Conservation (phyloP, 2,329 filamentous ascomycete species). For the Neonectria neomacrospora region DNA sequence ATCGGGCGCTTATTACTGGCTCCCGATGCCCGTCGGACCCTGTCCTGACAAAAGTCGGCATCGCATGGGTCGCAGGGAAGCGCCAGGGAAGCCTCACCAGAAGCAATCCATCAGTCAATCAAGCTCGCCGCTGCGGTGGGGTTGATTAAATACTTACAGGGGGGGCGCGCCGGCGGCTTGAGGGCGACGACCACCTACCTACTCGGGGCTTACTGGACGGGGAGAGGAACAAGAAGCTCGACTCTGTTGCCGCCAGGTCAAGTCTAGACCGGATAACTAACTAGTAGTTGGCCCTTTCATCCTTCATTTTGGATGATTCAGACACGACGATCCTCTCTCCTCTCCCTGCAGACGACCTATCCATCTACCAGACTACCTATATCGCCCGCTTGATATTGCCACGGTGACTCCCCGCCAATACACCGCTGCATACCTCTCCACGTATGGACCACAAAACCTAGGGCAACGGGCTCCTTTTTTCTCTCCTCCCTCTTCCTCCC, state of each 20-base stretch:
- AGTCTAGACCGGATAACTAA: no score
- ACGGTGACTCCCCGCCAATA: not conserved
- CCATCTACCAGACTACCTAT: not conserved
- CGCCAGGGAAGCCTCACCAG: constrained; percentile 12
- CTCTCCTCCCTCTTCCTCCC: not conserved
- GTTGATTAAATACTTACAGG: constrained; percentile 19
- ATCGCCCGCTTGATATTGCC: constrained; percentile 16
- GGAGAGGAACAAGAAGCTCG: not conserved
- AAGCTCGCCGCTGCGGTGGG: constrained; percentile 31
- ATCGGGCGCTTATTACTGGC: constrained; percentile 5
- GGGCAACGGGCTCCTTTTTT: not conserved
- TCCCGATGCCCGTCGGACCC: constrained; percentile 11
- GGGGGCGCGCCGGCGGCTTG: not conserved
- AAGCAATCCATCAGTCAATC: constrained; percentile 33
- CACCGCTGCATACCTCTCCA: not conserved
- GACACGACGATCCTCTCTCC: not conserved
- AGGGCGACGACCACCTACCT: no score
- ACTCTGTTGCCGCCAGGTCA: no score
- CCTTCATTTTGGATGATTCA: not conserved
- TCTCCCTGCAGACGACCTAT: no score
- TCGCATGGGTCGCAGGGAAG: constrained; percentile 6
- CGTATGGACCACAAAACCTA: constrained; percentile 1
- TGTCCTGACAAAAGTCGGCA: constrained; percentile 25
- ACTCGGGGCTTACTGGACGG: no score
- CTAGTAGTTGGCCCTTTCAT: not conserved